Evolutionary conservation across 2,329 filamentous ascomycete species (phyloP).

Genomic region (Teratosphaeria gauchensis): DNA sequence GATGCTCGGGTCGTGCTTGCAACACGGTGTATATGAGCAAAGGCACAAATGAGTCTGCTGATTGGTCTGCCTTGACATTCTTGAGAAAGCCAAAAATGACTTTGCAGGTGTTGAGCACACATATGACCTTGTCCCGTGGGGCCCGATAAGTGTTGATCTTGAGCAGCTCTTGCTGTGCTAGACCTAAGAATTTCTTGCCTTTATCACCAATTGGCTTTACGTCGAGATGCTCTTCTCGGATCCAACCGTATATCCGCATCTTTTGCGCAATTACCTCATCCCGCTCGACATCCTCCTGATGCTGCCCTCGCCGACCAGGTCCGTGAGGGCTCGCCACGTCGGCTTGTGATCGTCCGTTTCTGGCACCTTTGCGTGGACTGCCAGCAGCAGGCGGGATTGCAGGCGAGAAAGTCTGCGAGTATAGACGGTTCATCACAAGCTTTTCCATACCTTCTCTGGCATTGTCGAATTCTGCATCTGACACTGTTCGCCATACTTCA

Average conservation of each 20-base stretch:
- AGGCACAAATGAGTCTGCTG: conserved; percentile 91
- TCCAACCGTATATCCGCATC: conserved; percentile 93
- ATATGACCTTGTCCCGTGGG: conserved; percentile 97
- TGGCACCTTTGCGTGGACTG: conserved; percentile 53
- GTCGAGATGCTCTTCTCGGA: conserved; percentile 85
- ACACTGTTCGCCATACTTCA: conserved; percentile 92
- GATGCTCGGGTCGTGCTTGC: conserved; percentile 85
- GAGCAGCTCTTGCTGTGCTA: conserved; percentile 87
- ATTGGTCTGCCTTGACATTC: conserved; percentile 86
- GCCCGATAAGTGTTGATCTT: conserved; percentile 97
- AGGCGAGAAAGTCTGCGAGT: conserved; percentile 91
- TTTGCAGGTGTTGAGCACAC: conserved; percentile 96
- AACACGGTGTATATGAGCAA: conserved; percentile 92
- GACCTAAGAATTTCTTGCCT: conserved; percentile 73
- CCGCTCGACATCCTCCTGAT: conserved; percentile 94
- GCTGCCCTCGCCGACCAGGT: conserved; percentile 82
- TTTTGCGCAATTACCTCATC: conserved; percentile 96
- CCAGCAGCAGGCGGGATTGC: conserved; percentile 73
- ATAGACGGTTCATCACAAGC: conserved; percentile 94
- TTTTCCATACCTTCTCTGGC: conserved; percentile 99
- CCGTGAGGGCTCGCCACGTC: conserved; percentile 42
- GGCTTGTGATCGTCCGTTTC: conserved; percentile 41
- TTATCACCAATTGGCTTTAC: conserved; percentile 78
- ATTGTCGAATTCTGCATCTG: conserved; percentile 96
- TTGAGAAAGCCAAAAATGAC: conserved; percentile 94